A percentile compares a stretch with the other conserved stretches of the same genome.
Conservation (phyloP, 495 filamentous ascomycete species). For the Trichocladium antarcticum region DNA sequence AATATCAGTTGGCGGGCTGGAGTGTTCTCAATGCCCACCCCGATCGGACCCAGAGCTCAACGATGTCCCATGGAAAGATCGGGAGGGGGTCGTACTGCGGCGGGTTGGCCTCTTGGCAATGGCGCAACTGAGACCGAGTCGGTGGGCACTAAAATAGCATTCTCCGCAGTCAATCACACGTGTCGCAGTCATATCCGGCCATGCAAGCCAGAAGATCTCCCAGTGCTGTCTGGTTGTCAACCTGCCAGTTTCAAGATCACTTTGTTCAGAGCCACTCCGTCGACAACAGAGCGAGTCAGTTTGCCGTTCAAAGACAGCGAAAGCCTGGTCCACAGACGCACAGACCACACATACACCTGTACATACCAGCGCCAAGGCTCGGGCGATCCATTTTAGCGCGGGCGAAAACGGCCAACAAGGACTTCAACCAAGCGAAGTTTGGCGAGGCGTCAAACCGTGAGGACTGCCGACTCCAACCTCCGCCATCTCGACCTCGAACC, state of each 20-base stretch:
- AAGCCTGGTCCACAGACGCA: background rate
- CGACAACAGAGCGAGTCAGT: too few relatives aligned
- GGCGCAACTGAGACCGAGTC: slow-evolving; percentile 1
- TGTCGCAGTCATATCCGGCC: background rate
- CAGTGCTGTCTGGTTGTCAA: too few relatives aligned
- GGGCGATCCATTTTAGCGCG: slow-evolving; percentile 21
- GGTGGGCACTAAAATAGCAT: background rate
- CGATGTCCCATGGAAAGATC: background rate
- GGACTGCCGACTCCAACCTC: slow-evolving; percentile 12
- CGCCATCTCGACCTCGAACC: background rate
- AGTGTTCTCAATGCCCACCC: too few relatives aligned
- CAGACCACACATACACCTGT: background rate
- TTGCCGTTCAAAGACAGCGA: background rate
- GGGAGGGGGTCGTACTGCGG: background rate
- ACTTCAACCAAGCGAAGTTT: slow-evolving; percentile 19
- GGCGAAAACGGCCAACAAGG: slow-evolving; percentile 21
- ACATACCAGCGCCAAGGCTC: slow-evolving; percentile 14
- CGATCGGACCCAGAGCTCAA: too few relatives aligned
- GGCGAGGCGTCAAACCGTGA: slow-evolving; percentile 6
- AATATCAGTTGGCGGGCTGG: too few relatives aligned
- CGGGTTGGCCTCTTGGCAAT: slow-evolving; percentile 5
- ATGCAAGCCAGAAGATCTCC: too few relatives aligned
- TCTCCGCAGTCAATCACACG: background rate
- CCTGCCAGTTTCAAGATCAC: too few relatives aligned
- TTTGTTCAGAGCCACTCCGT: too few relatives aligned